These are phyloP conservation scores for Closterium sp. DNA, from an alignment of 139 green algal species.

Conservation along the genomic window DNA sequence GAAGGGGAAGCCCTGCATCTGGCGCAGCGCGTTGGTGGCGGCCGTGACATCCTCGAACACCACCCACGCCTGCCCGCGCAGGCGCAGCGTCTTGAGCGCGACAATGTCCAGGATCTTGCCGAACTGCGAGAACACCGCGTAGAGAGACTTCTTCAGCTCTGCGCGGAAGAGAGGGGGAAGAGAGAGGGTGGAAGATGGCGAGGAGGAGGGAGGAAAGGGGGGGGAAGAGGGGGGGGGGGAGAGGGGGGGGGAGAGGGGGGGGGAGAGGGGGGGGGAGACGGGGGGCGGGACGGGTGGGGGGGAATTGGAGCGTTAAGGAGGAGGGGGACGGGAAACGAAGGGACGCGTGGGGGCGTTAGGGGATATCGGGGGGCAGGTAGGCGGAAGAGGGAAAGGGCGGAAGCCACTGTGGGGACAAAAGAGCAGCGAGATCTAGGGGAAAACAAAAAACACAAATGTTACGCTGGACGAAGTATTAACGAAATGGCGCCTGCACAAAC, in stretches of 20 bases:
- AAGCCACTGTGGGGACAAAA: not conserved
- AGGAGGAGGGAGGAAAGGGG: too few relatives aligned
- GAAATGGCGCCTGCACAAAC: too few relatives aligned
- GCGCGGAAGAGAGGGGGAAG: constrained; percentile 12
- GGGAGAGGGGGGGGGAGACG: too few relatives aligned
- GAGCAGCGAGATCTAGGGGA: not conserved
- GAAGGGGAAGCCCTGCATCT: constrained; percentile 97
- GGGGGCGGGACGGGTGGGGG: not conserved
- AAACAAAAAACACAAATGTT: not conserved
- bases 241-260: too few relatives aligned
- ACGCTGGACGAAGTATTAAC: too few relatives aligned
- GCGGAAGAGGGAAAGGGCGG: not conserved
- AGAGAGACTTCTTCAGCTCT: constrained; percentile 93
- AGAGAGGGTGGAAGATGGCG: not conserved
- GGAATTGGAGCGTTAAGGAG: not conserved
- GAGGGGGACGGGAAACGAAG: not conserved
- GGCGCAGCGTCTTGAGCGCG: constrained; percentile 75
- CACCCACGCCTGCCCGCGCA: constrained; percentile 94
- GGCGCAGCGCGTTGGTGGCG: constrained; percentile 78
- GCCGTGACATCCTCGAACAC: constrained; percentile 83
- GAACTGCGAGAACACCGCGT: constrained; percentile 94
- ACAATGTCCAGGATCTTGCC: constrained; percentile 93
- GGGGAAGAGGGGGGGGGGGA: too few relatives aligned
- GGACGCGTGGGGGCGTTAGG: too few relatives aligned
- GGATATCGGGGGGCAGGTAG: not conserved